Evolutionary conservation across 164 flowering plant genomes (phyloP).

Genomic region (Nymphaea thermarum): DNA sequence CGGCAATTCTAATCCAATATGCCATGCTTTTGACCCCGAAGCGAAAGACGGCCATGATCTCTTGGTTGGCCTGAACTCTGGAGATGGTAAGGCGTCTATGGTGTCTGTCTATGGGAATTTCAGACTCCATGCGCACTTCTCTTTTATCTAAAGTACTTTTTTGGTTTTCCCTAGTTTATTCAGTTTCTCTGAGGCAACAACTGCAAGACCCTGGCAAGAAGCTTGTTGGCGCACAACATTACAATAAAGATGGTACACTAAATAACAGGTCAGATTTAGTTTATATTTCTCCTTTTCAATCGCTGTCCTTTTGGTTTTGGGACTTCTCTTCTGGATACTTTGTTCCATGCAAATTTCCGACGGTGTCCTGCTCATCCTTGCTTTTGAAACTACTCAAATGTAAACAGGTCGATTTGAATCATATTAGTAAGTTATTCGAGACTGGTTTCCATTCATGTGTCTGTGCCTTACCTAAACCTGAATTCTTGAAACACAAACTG

Average conservation of each 20-base stretch:
- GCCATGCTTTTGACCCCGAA: conserved; percentile 91
- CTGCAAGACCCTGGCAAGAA: conserved; percentile 90
- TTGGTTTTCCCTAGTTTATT: conserved; percentile 43
- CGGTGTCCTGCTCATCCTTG: too few relatives aligned
- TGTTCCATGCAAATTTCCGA: too few relatives aligned
- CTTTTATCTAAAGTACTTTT: background rate
- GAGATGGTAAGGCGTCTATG: conserved; percentile 57
- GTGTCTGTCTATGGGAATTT: too few relatives aligned
- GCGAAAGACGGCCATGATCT: conserved; percentile 96
- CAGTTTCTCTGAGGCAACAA: conserved; percentile 86
- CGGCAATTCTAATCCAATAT: conserved; percentile 76
- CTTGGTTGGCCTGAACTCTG: conserved; percentile 77
- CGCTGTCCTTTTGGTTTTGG: background rate
- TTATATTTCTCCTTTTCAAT: background rate
- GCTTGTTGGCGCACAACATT: conserved; percentile 92
- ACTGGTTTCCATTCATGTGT: too few relatives aligned
- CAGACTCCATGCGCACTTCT: too few relatives aligned
- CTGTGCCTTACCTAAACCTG: too few relatives aligned
- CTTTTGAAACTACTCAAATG: too few relatives aligned
- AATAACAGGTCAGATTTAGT: conserved; percentile 44
- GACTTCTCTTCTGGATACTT: background rate
- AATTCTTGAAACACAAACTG: too few relatives aligned
- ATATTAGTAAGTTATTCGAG: too few relatives aligned
- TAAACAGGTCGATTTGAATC: too few relatives aligned
- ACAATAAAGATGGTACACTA: conserved; percentile 85